phyloP scores from a whole-genome alignment of 2,329 filamentous ascomycete species.

The Fusarium chuoi region DNA sequence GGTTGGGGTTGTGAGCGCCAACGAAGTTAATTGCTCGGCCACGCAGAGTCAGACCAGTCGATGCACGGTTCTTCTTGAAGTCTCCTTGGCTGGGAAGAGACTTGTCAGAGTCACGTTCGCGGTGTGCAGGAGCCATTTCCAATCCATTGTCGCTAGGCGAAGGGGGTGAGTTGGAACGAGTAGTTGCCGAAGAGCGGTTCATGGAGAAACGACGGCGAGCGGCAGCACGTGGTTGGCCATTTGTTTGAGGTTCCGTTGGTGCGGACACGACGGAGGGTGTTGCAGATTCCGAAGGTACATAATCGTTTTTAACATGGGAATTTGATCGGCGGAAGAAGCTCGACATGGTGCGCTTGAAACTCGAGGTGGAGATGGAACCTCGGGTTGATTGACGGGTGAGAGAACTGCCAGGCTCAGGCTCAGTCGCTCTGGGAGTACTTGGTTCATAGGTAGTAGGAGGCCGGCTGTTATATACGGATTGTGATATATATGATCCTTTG shows the following conservation, averaged over 20 bases:
- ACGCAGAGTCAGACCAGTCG: slow-evolving; percentile 62
- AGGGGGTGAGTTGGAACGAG: slow-evolving; percentile 61
- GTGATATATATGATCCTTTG: slow-evolving; percentile 32
- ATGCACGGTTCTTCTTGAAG: slow-evolving; percentile 63
- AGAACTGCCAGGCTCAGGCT: slow-evolving; percentile 44
- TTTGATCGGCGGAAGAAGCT: slow-evolving; percentile 59
- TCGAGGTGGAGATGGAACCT: slow-evolving; percentile 55
- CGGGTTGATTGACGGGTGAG: slow-evolving; percentile 55
- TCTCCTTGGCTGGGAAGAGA: slow-evolving; percentile 56
- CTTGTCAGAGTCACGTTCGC: slow-evolving; percentile 38
- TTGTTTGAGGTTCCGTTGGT: slow-evolving; percentile 43
- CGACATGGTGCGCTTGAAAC: slow-evolving; percentile 62
- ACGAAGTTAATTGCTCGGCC: slow-evolving; percentile 61
- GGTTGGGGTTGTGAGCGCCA: slow-evolving; percentile 42
- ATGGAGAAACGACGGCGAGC: slow-evolving; percentile 57
- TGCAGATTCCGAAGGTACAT: slow-evolving; percentile 38
- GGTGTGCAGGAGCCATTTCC: slow-evolving; percentile 52
- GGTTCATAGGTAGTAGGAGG: slow-evolving; percentile 32
- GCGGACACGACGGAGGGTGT: slow-evolving; percentile 41
- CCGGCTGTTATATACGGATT: slow-evolving; percentile 24
- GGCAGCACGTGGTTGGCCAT: slow-evolving; percentile 42
- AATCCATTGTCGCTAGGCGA: slow-evolving; percentile 58
- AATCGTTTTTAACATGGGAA: slow-evolving; percentile 45
- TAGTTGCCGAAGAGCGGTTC: slow-evolving; percentile 57
- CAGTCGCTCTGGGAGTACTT: slow-evolving; percentile 38